These are phyloP conservation scores for Kodamaea kaohsiungensis DNA, from an alignment of 805 yeast genomes.

Conservation along the genomic window DNA sequence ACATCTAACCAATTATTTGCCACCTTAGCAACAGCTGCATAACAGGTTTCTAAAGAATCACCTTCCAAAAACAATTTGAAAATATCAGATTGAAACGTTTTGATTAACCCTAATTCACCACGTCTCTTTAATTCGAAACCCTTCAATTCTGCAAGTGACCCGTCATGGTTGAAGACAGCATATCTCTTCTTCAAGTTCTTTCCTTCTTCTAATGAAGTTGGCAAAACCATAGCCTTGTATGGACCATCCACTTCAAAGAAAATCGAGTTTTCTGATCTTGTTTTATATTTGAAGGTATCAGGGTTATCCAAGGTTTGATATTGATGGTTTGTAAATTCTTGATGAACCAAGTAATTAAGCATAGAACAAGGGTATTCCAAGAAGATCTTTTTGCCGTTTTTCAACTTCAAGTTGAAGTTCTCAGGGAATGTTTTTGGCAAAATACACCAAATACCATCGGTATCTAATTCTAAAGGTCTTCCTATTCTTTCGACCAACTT, in stretches of 20 bases:
- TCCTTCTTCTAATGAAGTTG: slow-evolving; percentile 97
- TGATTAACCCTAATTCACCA: slow-evolving; percentile 91
- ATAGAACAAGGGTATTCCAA: slow-evolving; percentile 94
- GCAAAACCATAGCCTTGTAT: slow-evolving; percentile 93
- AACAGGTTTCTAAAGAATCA: slow-evolving; percentile 72
- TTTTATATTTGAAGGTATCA: slow-evolving; percentile 64
- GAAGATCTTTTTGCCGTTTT: slow-evolving; percentile 73
- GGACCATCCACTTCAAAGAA: slow-evolving; percentile 99
- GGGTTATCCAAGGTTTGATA: slow-evolving; percentile 86
- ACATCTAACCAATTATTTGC: slow-evolving; percentile 97
- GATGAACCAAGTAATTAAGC: slow-evolving; percentile 91
- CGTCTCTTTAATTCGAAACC: slow-evolving; percentile 97
- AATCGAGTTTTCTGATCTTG: slow-evolving; percentile 87
- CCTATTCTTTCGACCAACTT: slow-evolving; percentile 89
- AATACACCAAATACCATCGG: slow-evolving; percentile 99
- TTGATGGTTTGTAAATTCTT: slow-evolving; percentile 88
- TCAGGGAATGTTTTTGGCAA: slow-evolving; percentile 93
- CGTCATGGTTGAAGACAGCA: slow-evolving; percentile 96
- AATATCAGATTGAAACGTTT: slow-evolving; percentile 92
- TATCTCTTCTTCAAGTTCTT: slow-evolving; percentile 94
- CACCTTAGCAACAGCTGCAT: slow-evolving; percentile 84
- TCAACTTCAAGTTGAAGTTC: slow-evolving; percentile 66
- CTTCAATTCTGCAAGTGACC: slow-evolving; percentile 89
- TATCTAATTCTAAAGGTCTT: slow-evolving; percentile 92
- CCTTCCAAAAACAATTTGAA: slow-evolving; percentile 92